Conservation (phyloP, 371 early-diverging fungal genomes). For the Lichtheimia ramosa region DNA sequence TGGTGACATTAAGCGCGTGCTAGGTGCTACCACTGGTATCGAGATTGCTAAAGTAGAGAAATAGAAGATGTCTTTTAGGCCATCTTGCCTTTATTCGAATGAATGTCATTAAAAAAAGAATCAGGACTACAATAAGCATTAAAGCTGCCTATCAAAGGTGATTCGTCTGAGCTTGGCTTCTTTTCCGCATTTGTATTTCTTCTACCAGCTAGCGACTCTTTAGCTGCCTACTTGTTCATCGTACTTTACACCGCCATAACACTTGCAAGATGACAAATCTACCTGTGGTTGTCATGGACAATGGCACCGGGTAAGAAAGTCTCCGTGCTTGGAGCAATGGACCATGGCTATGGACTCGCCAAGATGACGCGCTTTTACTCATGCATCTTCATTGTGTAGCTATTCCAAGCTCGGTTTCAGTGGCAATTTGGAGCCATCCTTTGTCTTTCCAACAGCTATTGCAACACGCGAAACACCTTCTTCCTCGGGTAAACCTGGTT, state of each 20-base stretch:
- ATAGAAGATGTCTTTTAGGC: too few species aligned
- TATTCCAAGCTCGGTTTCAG: constrained; percentile 98
- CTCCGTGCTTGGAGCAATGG: too few species aligned
- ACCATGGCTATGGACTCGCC: background rate
- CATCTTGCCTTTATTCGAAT: too few species aligned
- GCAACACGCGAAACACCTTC: constrained; percentile 70
- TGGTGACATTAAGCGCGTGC: constrained; percentile 68
- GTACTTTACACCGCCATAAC: too few species aligned
- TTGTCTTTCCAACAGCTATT: constrained; percentile 94
- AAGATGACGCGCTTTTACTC: constrained; percentile 2
- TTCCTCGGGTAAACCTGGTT: constrained; percentile 51
- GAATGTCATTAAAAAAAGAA: too few species aligned
- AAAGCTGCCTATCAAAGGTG: too few species aligned
- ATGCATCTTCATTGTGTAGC: constrained; percentile 37
- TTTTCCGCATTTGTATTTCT: too few species aligned
- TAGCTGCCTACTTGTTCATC: too few species aligned
- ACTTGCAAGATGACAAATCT: constrained; percentile 43
- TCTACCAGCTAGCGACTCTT: too few species aligned
- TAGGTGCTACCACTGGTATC: constrained; percentile 68
- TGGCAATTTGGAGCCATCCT: constrained; percentile 95
- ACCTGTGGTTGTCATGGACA: constrained; percentile 90
- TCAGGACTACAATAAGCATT: too few species aligned
- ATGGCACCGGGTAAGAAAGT: constrained; percentile 86
- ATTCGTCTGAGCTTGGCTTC: too few species aligned
- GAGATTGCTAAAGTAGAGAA: constrained; percentile 46